A percentile compares a stretch with the other conserved stretches of the same genome.
Conservation (phyloP, 495 filamentous ascomycete genomes). For the Geopyxis carbonaria region DNA sequence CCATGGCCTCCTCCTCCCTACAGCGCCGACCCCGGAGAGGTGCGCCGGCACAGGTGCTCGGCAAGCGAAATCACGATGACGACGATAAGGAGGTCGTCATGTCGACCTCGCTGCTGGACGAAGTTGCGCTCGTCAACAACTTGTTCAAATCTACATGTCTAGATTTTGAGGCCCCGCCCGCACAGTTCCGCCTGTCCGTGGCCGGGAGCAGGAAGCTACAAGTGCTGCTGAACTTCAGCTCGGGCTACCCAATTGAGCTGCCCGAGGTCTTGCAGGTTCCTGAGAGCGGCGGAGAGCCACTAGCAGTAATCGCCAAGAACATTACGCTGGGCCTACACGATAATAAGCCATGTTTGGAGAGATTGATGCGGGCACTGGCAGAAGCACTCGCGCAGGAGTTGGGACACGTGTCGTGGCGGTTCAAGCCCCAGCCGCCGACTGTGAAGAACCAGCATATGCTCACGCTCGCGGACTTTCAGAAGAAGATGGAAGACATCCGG, state of each 20-base stretch:
- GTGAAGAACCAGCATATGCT: not conserved
- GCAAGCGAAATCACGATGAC: not conserved
- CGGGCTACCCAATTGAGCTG: not conserved
- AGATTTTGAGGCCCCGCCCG: not conserved
- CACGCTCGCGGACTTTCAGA: not conserved
- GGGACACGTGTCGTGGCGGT: not conserved
- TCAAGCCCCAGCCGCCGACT: not conserved
- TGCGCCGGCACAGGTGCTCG: too few relatives aligned
- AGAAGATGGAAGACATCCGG: not conserved
- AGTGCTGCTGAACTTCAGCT: not conserved
- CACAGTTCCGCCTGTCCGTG: not conserved
- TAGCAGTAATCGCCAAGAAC: not conserved
- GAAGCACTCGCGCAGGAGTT: not conserved
- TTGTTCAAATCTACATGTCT: slow-evolving; percentile 1
- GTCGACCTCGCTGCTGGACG: slow-evolving; percentile 1
- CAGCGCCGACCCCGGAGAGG: too few relatives aligned
- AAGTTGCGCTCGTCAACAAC: not conserved
- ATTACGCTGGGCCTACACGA: not conserved
- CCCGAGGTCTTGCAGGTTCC: not conserved
- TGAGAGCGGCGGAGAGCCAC: not conserved
- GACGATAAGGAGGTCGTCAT: not conserved
- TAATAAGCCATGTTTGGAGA: not conserved
- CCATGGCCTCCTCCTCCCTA: too few relatives aligned
- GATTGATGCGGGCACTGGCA: not conserved
- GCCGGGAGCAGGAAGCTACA: not conserved